These are phyloP conservation scores for Anisodus acutangulus DNA, from an alignment of 257 asterid species.

Conservation along the genomic window DNA sequence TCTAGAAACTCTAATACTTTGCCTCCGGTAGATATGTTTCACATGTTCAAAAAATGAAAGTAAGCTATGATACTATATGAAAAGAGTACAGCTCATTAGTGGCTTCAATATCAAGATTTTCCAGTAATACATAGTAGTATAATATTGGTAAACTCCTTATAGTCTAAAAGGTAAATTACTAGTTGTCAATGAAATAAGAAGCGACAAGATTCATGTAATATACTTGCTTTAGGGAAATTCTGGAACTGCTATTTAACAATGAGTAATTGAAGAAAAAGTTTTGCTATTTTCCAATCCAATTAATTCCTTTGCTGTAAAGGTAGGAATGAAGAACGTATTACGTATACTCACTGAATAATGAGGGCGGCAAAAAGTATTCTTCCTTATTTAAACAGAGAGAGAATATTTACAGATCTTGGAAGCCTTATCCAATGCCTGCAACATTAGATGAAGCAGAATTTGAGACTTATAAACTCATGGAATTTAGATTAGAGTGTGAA, in stretches of 20 bases:
- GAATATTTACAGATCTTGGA: not conserved
- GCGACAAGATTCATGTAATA: constrained; percentile 22
- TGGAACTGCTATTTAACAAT: not conserved
- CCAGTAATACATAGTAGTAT: not conserved
- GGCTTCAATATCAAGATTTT: constrained; percentile 31
- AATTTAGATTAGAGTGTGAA: too few relatives aligned
- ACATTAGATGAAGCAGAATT: not conserved
- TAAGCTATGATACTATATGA: not conserved
- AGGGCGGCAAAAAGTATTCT: not conserved
- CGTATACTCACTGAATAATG: not conserved
- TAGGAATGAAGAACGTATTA: constrained; percentile 18
- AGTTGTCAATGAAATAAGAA: not conserved
- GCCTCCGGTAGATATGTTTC: not conserved
- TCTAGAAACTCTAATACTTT: too few relatives aligned
- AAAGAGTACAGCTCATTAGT: not conserved
- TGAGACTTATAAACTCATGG: not conserved
- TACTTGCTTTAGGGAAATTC: constrained; percentile 5
- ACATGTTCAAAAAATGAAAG: not conserved
- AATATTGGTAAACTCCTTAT: not conserved
- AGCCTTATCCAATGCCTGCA: not conserved
- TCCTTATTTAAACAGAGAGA: constrained; percentile 10
- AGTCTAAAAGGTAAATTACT: not conserved
- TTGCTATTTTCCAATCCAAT: constrained; percentile 1
- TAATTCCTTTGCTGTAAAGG: constrained; percentile 31
- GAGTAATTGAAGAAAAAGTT: constrained; percentile 5